phyloP scores from a whole-genome alignment of 2,329 filamentous ascomycete species.

The Aspergillus sp. region DNA sequence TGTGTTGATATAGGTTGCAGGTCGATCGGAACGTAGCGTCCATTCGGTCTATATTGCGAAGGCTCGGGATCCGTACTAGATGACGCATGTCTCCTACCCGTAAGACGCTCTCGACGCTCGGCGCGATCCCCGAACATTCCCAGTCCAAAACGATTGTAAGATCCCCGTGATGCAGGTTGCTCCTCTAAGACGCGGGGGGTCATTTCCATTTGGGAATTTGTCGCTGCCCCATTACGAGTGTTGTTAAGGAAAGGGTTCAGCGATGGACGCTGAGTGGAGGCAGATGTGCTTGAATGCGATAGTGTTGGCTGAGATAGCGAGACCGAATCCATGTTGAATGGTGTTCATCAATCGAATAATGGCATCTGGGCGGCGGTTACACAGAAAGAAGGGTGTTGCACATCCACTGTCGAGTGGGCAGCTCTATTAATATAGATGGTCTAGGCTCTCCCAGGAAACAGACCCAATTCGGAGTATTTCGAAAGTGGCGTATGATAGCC shows the following conservation, averaged over 20 bases:
- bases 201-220: background rate
- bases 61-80: background rate
- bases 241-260: conserved; percentile 1
- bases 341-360: conserved; percentile 3
- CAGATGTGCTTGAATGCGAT: conserved; percentile 5
- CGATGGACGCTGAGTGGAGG: conserved; percentile 1
- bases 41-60: conserved; percentile 1
- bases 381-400: no score
- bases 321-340: conserved; percentile 11
- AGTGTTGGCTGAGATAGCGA: conserved; percentile 6
- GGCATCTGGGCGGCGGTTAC: conserved; percentile 5
- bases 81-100: conserved; percentile 1
- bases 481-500: no score
- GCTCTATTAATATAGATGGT: no score
- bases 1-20: background rate
- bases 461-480: no score
- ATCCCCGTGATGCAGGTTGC: background rate
- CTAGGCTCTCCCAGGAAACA: no score
- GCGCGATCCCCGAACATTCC: conserved; percentile 4
- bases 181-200: background rate
- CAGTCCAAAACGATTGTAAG: conserved; percentile 1
- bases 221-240: background rate
- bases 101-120: conserved; percentile 2
- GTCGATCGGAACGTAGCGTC: conserved; percentile 3
- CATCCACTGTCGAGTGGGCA: no score